Base-by-base conservation (phyloP, 208 protist species). In the Tritrichomonas musculus region DNA sequence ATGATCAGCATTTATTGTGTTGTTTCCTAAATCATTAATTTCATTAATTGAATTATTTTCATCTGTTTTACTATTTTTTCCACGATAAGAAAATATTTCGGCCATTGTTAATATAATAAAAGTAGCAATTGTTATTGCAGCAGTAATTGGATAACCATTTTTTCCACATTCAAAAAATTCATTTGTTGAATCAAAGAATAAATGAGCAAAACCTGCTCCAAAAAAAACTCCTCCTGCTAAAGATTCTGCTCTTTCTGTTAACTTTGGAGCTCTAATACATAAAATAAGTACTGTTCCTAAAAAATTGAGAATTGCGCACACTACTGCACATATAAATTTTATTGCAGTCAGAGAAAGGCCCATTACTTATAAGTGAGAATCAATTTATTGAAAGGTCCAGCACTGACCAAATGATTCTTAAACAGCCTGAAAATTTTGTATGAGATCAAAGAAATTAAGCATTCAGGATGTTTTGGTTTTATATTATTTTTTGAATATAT, bases 141-240 rank as follows among this genome's bases (percentile, higher is more conserved):
- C n/a, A 39, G 47, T 22, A 88, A 88, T 25, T 53, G 77, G 77
- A 57, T 88, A 88, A 2, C n/a, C 39, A 36, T 57, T 33, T 3
- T 50, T 53, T 9, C 22, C 22, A 8, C 5, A 17, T 25, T 88
- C 27, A 1, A 0, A 17, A 17, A 88, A 22, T 39, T 88, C 77
- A 11, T 53, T 47, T 20, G 47, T 53, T 36, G 77, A 88, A 9
- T 88, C 77, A 20, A 22, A 41, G 0, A 88, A 17, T 5, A 88
- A 39, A 30, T 88, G 77, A 0, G 77, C 77, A 30, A 88, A 57
- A n/a, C 77, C 77, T 27, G 77, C 77, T 13, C 77, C 77, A 39
- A 88, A 36, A 88, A 88, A 88, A 57, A 88, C 47, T 27, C 77
- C 77, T 17, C 77, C 77, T 55, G 77, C 77, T 2, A 88, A n/a